Evolutionary conservation across 208 protist genomes (phyloP), one percentile per base, ranked within the genome.

Genomic region (Porcisia deanei): DNA sequence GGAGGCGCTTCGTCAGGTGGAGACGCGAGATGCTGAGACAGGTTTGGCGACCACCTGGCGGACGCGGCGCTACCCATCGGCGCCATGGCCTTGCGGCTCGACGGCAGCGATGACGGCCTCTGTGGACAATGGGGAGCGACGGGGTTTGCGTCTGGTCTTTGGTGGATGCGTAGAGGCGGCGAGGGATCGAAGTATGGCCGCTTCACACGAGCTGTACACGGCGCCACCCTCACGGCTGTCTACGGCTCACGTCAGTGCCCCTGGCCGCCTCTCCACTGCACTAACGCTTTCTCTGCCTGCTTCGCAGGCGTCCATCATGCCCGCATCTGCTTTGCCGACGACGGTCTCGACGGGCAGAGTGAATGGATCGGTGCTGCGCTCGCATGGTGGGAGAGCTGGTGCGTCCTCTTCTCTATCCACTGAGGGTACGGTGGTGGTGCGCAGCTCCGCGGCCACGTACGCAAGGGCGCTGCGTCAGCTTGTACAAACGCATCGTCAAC

Each of bases 361-460:
- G 47, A 53, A 57, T 47, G 37, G 18, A 20, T 30, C 34, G 37
- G 20, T 25, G 30, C n/a, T 3, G 18, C 47, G 34, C 68, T 43
- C 68, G 20, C 5, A 14, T 43, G 20, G 49, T 25, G 34, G 52
- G 20, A n/a, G 63, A 9, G 8, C 7, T 25, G 39, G 54, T 3
- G 41, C 70, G 2, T 20, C 47, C 7, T 71, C 74, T 10, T 53
- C 67, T 6, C 63, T 84, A 39, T 80, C 79, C 4, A 57, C 75
- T 5, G 71, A 76, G 25, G 83, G 79, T 53, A 84, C 73, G 4
- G 83, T 76, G 4, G 83, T 87, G 0, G 68, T 71, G n/a, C 60
- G 64, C 59, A 87, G 63, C 76, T 75, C 59, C 58, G 79, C 66
- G 1, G 79, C 69, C 9, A 20, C 66, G 55, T 81, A 74, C 47